phyloP scores from a whole-genome alignment of 768 basidiomycete genomes.

The Hirschioporus abietinus region DNA sequence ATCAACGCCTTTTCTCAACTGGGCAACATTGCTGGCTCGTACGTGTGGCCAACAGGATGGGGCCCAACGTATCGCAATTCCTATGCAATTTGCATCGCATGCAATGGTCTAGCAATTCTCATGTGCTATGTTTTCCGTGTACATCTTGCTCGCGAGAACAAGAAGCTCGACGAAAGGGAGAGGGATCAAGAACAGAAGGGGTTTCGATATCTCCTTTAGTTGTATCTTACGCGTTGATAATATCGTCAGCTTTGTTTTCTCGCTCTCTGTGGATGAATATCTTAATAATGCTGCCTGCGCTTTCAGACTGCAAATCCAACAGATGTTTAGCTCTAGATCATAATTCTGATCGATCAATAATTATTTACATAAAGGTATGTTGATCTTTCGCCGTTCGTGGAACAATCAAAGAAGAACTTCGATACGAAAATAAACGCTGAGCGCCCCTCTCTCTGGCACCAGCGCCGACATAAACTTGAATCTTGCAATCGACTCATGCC shows the following conservation, averaged over 20 bases:
- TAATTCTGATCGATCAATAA: no score
- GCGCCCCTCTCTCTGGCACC: no score
- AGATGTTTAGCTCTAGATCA: no score
- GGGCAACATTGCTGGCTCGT: constrained; percentile 81
- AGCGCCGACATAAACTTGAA: no score
- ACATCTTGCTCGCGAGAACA: constrained; percentile 40
- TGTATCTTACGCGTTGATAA: constrained; percentile 5
- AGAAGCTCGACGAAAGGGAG: constrained; percentile 34
- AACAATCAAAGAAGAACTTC: no score
- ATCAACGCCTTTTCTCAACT: constrained; percentile 79
- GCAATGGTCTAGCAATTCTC: constrained; percentile 43
- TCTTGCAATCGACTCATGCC: no score
- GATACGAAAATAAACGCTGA: no score
- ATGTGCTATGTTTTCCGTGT: constrained; percentile 45
- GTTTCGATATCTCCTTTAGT: constrained; percentile 43
- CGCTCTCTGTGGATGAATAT: constrained; percentile 7
- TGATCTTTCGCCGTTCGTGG: no score
- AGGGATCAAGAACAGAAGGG: constrained; percentile 29
- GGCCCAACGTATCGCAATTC: constrained; percentile 66
- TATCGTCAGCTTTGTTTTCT: not conserved
- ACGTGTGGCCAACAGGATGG: constrained; percentile 65
- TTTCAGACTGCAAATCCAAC: no score
- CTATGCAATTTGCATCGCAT: constrained; percentile 67
- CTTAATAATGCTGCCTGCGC: no score
- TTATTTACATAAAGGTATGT: no score